phyloP scores from a whole-genome alignment of 148 eudicot genomes.

The Fagopyrum esculentum region DNA sequence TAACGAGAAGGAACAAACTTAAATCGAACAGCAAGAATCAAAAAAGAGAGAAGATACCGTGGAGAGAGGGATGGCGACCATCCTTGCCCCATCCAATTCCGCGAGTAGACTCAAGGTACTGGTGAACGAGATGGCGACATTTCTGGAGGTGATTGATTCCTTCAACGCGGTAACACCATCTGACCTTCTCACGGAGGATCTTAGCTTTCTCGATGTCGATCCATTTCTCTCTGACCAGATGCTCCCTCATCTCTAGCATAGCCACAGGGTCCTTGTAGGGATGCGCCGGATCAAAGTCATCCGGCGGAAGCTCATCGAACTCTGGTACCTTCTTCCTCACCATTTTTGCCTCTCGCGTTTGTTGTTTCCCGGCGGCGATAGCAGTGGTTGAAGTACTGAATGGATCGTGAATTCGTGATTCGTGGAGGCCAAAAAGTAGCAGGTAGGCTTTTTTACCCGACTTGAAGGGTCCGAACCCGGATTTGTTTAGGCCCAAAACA shows the following conservation, averaged over 20 bases:
- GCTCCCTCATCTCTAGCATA: conserved; percentile 89
- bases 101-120: conserved; percentile 84
- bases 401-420: conserved; percentile 1
- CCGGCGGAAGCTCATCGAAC: conserved; percentile 81
- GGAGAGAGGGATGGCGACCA: conserved; percentile 56
- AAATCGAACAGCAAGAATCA: background rate
- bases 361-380: background rate
- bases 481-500: background rate
- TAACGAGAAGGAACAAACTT: background rate
- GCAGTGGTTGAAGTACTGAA: background rate
- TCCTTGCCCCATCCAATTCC: conserved; percentile 95
- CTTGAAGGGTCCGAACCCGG: background rate
- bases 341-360: conserved; percentile 27
- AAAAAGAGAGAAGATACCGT: conserved; percentile 34
- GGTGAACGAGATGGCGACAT: conserved; percentile 79
- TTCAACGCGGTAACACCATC: conserved; percentile 86
- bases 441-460: background rate
- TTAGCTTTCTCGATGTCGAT: conserved; percentile 87
- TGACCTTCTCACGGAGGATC: conserved; percentile 62
- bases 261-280: conserved; percentile 99
- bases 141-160: conserved; percentile 89
- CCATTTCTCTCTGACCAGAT: conserved; percentile 89
- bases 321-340: conserved; percentile 62
- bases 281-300: conserved; percentile 77
- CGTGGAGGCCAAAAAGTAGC: conserved; percentile 6